A percentile compares a stretch with the other conserved stretches of the same genome.
Conservation (phyloP, 441 rosid genomes). For the Jatropha multifida region DNA sequence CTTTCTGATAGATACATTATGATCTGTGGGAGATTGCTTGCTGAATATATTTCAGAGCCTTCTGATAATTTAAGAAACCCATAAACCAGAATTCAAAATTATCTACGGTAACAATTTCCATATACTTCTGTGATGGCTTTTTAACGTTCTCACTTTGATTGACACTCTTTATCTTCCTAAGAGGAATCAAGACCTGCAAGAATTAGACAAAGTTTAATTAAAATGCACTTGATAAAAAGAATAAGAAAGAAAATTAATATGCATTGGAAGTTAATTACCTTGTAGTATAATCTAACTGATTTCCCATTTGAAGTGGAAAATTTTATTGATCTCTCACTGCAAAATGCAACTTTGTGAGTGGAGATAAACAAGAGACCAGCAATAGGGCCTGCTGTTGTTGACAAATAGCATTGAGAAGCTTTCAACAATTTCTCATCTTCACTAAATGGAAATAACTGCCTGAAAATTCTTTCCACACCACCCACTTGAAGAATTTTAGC, state of each 20-base stretch:
- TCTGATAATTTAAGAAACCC: slow-evolving; percentile 74
- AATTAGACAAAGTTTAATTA: neutral
- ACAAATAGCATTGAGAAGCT: slow-evolving; percentile 59
- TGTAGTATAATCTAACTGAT: slow-evolving; percentile 39
- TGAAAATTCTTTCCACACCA: slow-evolving; percentile 60
- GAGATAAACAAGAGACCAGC: slow-evolving; percentile 69
- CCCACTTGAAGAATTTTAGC: slow-evolving; percentile 67
- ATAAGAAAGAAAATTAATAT: neutral
- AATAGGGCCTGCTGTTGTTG: slow-evolving; percentile 73
- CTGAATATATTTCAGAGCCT: slow-evolving; percentile 51
- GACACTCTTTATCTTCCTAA: slow-evolving; percentile 48
- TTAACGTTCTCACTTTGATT: slow-evolving; percentile 51
- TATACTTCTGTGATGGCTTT: slow-evolving; percentile 67
- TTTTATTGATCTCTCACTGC: slow-evolving; percentile 68
- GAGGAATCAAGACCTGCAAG: slow-evolving; percentile 57
- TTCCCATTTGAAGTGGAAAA: slow-evolving; percentile 53
- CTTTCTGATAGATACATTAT: neutral
- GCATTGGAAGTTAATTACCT: slow-evolving; percentile 23
- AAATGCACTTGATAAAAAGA: neutral
- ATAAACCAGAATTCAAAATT: slow-evolving; percentile 84
- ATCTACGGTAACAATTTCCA: slow-evolving; percentile 62
- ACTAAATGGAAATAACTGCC: slow-evolving; percentile 36
- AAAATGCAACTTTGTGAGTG: slow-evolving; percentile 53
- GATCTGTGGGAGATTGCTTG: slow-evolving; percentile 35
- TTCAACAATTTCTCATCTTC: slow-evolving; percentile 54